These are phyloP conservation scores for Verticillium dahliae DNA, from an alignment of 2,329 filamentous ascomycete genomes.

Conservation along the genomic window DNA sequence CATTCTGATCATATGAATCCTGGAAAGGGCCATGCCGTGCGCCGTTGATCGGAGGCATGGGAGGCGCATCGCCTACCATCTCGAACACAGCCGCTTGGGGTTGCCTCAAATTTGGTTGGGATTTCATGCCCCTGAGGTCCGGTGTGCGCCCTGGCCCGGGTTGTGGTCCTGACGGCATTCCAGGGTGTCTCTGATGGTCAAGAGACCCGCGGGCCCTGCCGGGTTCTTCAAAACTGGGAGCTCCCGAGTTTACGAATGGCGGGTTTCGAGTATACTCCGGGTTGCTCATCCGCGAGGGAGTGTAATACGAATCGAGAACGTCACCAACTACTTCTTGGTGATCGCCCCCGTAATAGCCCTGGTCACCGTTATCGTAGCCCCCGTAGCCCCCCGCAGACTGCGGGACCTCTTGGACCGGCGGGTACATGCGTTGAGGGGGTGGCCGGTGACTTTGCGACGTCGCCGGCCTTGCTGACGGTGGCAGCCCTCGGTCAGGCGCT, in stretches of 20 bases:
- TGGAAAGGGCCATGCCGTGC: slow-evolving; percentile 12
- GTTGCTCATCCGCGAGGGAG: slow-evolving; percentile 16
- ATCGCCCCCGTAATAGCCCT: slow-evolving; percentile 1
- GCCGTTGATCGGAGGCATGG: slow-evolving; percentile 39
- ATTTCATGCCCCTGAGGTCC: slow-evolving; percentile 54
- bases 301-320: slow-evolving; percentile 18
- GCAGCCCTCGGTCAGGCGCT: slow-evolving; percentile 35
- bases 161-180: slow-evolving; percentile 32
- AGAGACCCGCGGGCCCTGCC: slow-evolving; percentile 31
- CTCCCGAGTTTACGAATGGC: neutral
- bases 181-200: slow-evolving; percentile 39
- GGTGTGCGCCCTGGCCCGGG: slow-evolving; percentile 43
- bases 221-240: neutral
- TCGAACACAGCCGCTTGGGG: slow-evolving; percentile 66
- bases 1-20: slow-evolving; percentile 8
- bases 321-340: slow-evolving; percentile 11
- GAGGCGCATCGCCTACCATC: slow-evolving; percentile 58
- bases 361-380: slow-evolving; percentile 32
- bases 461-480: slow-evolving; percentile 39
- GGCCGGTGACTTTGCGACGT: slow-evolving; percentile 47
- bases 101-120: slow-evolving; percentile 59
- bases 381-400: slow-evolving; percentile 20
- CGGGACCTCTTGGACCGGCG: slow-evolving; percentile 33
- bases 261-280: slow-evolving; percentile 12
- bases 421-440: slow-evolving; percentile 47